Evolutionary conservation across 1,139 yeast genomes (phyloP).

Genomic region (Pichia sp.): DNA sequence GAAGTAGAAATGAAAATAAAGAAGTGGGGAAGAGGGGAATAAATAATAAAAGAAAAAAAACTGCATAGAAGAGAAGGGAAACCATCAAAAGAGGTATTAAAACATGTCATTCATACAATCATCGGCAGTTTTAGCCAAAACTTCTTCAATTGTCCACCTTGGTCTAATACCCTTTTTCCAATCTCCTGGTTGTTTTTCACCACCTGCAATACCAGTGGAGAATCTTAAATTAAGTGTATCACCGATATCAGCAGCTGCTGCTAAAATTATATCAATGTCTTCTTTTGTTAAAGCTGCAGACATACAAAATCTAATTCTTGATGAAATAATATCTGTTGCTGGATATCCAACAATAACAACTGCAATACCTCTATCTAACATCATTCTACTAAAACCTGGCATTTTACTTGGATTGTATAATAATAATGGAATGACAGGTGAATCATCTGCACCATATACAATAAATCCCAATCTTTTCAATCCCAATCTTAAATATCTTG

Average conservation of each 20-base stretch:
- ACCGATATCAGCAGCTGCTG: slow-evolving; percentile 73
- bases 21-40: background rate
- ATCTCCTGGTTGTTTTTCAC: slow-evolving; percentile 45
- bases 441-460: slow-evolving; percentile 91
- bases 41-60: background rate
- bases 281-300: slow-evolving; percentile 89
- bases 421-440: slow-evolving; percentile 89
- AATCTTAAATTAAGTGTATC: slow-evolving; percentile 69
- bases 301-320: slow-evolving; percentile 90
- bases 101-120: slow-evolving; percentile 52
- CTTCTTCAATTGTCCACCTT: slow-evolving; percentile 74
- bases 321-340: slow-evolving; percentile 87
- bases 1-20: no score
- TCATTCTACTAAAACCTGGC: slow-evolving; percentile 84
- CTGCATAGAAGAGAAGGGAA: background rate
- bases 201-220: slow-evolving; percentile 73
- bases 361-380: slow-evolving; percentile 76
- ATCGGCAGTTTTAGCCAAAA: slow-evolving; percentile 62
- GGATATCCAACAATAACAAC: slow-evolving; percentile 97
- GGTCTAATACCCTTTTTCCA: slow-evolving; percentile 51
- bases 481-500: slow-evolving; percentile 87
- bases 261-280: slow-evolving; percentile 78
- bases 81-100: slow-evolving; percentile 16
- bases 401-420: slow-evolving; percentile 87
- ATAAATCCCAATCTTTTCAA: slow-evolving; percentile 88